Evolutionary conservation across 768 basidiomycete species (phyloP), one percentile per base, ranked within the genome.

Genomic region (Inosperma sp.): DNA sequence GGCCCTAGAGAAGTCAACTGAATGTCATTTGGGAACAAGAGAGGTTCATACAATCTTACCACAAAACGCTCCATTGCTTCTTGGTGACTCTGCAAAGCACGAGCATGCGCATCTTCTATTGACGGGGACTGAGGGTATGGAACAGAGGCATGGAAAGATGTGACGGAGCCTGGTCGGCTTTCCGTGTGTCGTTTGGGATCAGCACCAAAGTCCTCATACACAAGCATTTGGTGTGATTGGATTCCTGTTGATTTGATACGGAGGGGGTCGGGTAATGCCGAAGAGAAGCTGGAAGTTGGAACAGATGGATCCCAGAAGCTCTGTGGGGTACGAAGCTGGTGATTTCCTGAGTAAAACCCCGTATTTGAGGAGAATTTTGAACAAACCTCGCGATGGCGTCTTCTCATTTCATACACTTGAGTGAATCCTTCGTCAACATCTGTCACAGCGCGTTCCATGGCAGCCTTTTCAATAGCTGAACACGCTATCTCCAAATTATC

Each of bases 401-500:
- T 81, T 48, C 96, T 80, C 39, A 78, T 76, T 27, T 93, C 87
- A 61, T 93, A 96, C 8, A 93, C 88, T 21, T 80, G 56, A 2
- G 80, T 76, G 54, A 99, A 90, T 19, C 82, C 84, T 54, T 95
- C 93, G 64, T 99, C 96, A 6, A 96, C 88, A 60, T 98, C 96
- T 3, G 82, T 79, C 45, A 92, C 81, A 6, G 94, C 94, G 52
- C 92, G 83, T 60, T 98, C 94, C 88, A 96, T 96, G 0, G 96
- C 96, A 5, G 94, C 94, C 60, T 92, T 94, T 70, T 97, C 93
- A 56, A 99, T 94, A 7, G 93, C 90, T 48, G 82, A 79, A 63
- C 95, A 98, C 13, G 95, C 95, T 39, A 90, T 76, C 36, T 98
- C 94, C 44, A 96, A 75, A 60, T 99, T 98, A 59, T 97, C 94